Conservation (phyloP, 2,329 filamentous ascomycete genomes). For the Lomentospora prolificans region DNA sequence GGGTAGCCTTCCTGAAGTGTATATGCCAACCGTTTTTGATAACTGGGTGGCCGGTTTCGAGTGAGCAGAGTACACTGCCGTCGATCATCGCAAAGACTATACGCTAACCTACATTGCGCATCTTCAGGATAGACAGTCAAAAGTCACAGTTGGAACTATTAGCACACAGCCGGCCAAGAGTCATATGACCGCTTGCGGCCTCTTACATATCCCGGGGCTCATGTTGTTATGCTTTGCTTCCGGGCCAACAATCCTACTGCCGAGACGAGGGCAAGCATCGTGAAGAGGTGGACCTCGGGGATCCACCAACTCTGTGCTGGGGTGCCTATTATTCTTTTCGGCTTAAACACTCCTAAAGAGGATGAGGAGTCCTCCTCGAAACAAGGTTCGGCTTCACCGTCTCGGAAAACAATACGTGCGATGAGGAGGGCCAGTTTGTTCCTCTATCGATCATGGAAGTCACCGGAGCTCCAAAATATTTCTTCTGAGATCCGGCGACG, state of each 20-base stretch:
- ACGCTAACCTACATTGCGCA: not conserved
- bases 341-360: not conserved
- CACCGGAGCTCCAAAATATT: not conserved
- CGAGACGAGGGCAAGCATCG: not conserved
- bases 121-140: not conserved
- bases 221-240: not conserved
- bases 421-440: not conserved
- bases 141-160: not conserved
- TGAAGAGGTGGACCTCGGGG: not conserved
- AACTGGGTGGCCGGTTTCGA: not conserved
- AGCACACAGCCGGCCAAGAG: not conserved
- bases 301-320: not conserved
- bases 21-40: not conserved
- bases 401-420: too few relatives aligned
- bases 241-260: not conserved
- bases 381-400: too few relatives aligned
- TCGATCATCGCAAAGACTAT: not conserved
- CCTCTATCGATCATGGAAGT: not conserved
- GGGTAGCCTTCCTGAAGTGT: not conserved
- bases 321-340: not conserved
- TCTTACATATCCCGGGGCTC: not conserved
- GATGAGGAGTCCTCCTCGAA: too few relatives aligned
- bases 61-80: not conserved
- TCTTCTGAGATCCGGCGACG: not conserved
- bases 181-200: not conserved